phyloP scores from a whole-genome alignment of 805 yeast genomes.

The Metschnikowia matae region DNA sequence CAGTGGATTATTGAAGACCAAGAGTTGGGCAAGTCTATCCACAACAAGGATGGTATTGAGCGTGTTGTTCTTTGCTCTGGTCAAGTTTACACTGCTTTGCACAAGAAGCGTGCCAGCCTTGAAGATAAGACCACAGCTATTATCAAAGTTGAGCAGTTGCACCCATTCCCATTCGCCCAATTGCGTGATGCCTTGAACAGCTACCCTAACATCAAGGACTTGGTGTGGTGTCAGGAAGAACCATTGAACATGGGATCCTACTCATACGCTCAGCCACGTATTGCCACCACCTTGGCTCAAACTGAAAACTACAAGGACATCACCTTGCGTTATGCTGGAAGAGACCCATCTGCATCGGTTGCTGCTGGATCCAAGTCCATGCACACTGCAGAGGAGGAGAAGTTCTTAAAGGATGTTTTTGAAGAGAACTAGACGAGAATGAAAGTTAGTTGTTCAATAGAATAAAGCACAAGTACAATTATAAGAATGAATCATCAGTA shows the following conservation, averaged over 20 bases:
- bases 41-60: slow-evolving; percentile 77
- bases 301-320: slow-evolving; percentile 61
- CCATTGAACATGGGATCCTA: slow-evolving; percentile 96
- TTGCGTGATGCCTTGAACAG: slow-evolving; percentile 75
- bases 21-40: slow-evolving; percentile 76
- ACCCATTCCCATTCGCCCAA: slow-evolving; percentile 98
- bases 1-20: slow-evolving; percentile 94
- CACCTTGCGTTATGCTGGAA: slow-evolving; percentile 82
- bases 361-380: slow-evolving; percentile 94
- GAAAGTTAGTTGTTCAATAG: background rate
- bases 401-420: slow-evolving; percentile 67
- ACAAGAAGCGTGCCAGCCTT: slow-evolving; percentile 77
- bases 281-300: slow-evolving; percentile 70
- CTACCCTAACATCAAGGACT: slow-evolving; percentile 79
- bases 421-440: slow-evolving; percentile 13
- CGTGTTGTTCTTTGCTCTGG: slow-evolving; percentile 83
- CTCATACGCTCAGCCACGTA: slow-evolving; percentile 78
- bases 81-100: slow-evolving; percentile 91
- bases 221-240: slow-evolving; percentile 98
- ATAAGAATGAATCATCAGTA: too few species aligned
- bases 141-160: slow-evolving; percentile 87
- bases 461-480: background rate
- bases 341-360: slow-evolving; percentile 96
- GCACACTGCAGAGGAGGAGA: slow-evolving; percentile 86
- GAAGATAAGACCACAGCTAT: slow-evolving; percentile 83